phyloP scores from a whole-genome alignment of 306 rosid genomes.

The Hylodesmum podocarpum region DNA sequence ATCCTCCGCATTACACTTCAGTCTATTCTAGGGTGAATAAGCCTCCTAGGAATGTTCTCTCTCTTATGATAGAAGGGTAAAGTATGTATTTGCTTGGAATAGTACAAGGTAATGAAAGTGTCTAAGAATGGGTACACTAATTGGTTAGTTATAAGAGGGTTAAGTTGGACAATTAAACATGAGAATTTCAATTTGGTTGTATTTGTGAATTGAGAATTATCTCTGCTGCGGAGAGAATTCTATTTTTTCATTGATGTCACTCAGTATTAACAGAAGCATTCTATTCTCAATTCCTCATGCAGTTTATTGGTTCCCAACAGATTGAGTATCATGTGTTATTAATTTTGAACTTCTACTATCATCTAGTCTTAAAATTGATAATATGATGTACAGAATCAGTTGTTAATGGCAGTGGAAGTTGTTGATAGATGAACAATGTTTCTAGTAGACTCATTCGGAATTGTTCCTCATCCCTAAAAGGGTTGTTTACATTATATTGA shows the following conservation, averaged over 20 bases:
- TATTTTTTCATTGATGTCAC: not conserved
- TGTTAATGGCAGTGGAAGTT: not conserved
- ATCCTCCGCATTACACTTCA: not conserved
- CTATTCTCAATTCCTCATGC: not conserved
- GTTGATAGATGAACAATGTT: not conserved
- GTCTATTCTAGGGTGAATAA: not conserved
- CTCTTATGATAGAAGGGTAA: not conserved
- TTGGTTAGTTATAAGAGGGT: not conserved
- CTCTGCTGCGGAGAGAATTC: not conserved
- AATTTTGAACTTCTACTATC: not conserved
- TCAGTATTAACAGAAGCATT: not conserved
- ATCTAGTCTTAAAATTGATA: not conserved
- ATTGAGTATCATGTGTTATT: not conserved
- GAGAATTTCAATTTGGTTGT: not conserved
- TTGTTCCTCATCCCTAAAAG: not conserved
- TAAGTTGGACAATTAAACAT: not conserved
- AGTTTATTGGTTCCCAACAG: not conserved
- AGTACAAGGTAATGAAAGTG: not conserved
- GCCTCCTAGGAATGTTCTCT: not conserved
- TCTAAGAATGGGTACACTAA: not conserved
- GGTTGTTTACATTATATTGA: not conserved
- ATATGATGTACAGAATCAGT: not conserved
- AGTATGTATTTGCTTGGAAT: not conserved
- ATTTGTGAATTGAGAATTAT: not conserved
- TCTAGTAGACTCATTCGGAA: not conserved